These are phyloP conservation scores for Poronia punctata DNA, from an alignment of 495 filamentous ascomycete genomes.

Conservation along the genomic window DNA sequence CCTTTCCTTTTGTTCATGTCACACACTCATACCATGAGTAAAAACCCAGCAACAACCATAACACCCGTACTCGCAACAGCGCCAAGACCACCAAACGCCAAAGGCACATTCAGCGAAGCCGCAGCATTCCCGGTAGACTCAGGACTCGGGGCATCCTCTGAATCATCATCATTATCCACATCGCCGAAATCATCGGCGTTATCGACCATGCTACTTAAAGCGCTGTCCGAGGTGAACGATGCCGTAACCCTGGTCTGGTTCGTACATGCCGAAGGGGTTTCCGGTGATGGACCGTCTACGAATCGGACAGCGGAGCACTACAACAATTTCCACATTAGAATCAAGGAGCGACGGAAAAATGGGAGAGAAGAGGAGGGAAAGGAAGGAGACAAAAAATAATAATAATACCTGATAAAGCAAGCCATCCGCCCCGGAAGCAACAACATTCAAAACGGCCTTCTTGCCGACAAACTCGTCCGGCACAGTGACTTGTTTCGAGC, in stretches of 20 bases:
- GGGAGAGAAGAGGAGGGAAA: too few species aligned
- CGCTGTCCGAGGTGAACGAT: conserved; percentile 27
- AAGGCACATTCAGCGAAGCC: conserved; percentile 3
- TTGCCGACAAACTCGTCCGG: conserved; percentile 39
- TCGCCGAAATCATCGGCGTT: conserved; percentile 4
- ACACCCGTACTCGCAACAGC: conserved; percentile 13
- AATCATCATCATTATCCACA: neutral
- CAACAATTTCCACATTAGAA: too few species aligned
- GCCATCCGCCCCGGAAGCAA: conserved; percentile 38
- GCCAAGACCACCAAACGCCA: conserved; percentile 9
- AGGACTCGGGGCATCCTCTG: conserved; percentile 10
- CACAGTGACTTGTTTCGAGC: conserved; percentile 31
- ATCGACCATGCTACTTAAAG: conserved; percentile 16
- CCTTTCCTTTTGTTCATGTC: too few species aligned
- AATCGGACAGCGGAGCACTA: conserved; percentile 48
- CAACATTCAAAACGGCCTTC: conserved; percentile 41
- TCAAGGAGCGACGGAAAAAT: too few species aligned
- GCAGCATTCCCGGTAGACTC: conserved; percentile 16
- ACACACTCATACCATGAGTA: conserved; percentile 17
- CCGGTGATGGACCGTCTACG: conserved; percentile 31
- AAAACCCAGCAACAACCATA: conserved; percentile 19
- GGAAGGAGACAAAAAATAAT: too few species aligned
- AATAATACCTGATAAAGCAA: conserved; percentile 45
- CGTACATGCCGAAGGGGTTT: conserved; percentile 25
- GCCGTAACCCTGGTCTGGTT: conserved; percentile 36